phyloP scores from a whole-genome alignment of 2,329 filamentous ascomycete species.

The Clarireedia monteithiana region DNA sequence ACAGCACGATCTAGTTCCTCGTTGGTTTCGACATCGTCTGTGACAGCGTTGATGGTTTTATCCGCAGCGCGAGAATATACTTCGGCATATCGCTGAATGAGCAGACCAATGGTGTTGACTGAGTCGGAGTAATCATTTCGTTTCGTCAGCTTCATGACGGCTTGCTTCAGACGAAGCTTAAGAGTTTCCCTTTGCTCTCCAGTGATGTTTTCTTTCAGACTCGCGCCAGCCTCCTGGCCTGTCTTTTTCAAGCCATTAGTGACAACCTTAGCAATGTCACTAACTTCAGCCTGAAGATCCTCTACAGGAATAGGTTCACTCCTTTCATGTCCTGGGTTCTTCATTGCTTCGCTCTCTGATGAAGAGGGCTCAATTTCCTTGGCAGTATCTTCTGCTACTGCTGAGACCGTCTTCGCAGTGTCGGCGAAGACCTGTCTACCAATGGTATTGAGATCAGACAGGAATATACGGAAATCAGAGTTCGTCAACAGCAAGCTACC shows the following conservation, averaged over 20 bases:
- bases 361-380: conserved; percentile 64
- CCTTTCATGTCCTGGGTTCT: conserved; percentile 28
- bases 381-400: conserved; percentile 66
- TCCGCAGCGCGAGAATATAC: conserved; percentile 68
- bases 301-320: conserved; percentile 43
- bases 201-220: conserved; percentile 63
- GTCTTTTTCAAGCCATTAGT: conserved; percentile 39
- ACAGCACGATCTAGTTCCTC: conserved; percentile 66
- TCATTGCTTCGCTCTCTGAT: conserved; percentile 49
- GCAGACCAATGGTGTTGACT: conserved; percentile 65
- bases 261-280: conserved; percentile 40
- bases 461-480: conserved; percentile 78
- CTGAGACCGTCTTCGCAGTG: conserved; percentile 71
- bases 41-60: conserved; percentile 56
- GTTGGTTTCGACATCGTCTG: conserved; percentile 67
- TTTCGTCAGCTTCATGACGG: conserved; percentile 65
- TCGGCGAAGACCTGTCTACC: conserved; percentile 81
- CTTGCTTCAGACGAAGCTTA: conserved; percentile 66
- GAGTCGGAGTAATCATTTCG: conserved; percentile 80
- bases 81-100: conserved; percentile 71
- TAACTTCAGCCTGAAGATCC: conserved; percentile 52
- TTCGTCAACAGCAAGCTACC: conserved; percentile 82
- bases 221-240: conserved; percentile 54
- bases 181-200: conserved; percentile 68
- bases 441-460: conserved; percentile 71